phyloP scores from a whole-genome alignment of 441 rosid genomes.

The Pelargonium citronellum region DNA sequence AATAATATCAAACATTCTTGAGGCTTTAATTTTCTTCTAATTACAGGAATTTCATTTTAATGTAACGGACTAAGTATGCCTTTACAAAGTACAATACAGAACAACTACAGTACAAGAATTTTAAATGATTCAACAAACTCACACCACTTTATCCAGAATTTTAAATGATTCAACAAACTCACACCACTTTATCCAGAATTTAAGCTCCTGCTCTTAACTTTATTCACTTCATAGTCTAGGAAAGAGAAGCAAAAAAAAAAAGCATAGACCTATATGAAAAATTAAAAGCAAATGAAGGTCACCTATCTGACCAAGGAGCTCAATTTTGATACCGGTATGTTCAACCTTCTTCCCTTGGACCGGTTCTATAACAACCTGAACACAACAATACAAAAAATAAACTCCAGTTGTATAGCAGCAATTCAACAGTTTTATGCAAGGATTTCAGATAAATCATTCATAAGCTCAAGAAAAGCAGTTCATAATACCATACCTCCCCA shows the following conservation, averaged over 20 bases:
- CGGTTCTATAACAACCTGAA: constrained; percentile 75
- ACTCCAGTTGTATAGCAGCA: constrained; percentile 3
- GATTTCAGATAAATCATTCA: background rate
- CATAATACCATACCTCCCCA: constrained; percentile 56
- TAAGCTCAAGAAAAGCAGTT: background rate
- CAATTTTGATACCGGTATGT: constrained; percentile 88
- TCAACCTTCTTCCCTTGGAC: constrained; percentile 89
- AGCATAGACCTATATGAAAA: constrained; percentile 14
- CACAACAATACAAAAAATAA: constrained; percentile 14
- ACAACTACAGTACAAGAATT: background rate
- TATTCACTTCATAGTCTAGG: background rate
- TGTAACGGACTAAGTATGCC: background rate
- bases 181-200: background rate
- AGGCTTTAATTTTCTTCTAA: background rate
- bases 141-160: background rate
- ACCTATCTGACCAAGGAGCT: constrained; percentile 99
- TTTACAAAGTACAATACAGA: background rate
- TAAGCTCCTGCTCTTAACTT: background rate
- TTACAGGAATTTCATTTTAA: background rate
- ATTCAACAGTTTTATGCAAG: background rate
- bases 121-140: background rate
- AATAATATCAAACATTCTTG: background rate
- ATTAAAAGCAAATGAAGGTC: constrained; percentile 19
- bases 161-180: background rate
- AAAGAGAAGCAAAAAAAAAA: too few species aligned